Conservation (phyloP, 352 stramenopile species). For the Globisporangium ultimum region DNA sequence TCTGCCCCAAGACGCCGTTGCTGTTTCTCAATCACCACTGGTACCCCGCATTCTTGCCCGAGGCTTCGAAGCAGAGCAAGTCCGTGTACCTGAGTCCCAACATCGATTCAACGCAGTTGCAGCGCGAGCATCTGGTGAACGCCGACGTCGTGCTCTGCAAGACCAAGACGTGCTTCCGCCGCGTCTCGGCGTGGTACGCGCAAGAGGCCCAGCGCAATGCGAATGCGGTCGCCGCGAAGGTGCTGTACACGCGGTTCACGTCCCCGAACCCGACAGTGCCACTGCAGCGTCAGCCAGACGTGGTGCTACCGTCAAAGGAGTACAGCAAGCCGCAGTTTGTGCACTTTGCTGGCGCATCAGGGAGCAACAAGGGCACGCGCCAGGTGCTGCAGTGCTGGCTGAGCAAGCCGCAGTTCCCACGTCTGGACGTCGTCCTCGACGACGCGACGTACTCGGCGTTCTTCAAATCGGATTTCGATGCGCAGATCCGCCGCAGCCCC, state of each 20-base stretch:
- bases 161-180: constrained; percentile 34
- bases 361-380: constrained; percentile 38
- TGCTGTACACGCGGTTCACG: constrained; percentile 58
- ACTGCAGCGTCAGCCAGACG: constrained; percentile 14
- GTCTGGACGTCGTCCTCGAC: constrained; percentile 33
- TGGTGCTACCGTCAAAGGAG: constrained; percentile 25
- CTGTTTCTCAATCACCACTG: constrained; percentile 67
- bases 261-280: constrained; percentile 28
- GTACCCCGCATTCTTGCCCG: constrained; percentile 15
- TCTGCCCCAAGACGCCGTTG: constrained; percentile 45
- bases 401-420: constrained; percentile 32
- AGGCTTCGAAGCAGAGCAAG: constrained; percentile 30
- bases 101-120: constrained; percentile 57
- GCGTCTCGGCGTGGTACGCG: constrained; percentile 38
- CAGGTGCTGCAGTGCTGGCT: constrained; percentile 58
- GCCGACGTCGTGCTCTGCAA: constrained; percentile 63
- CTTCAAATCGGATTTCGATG: constrained; percentile 19
- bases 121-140: constrained; percentile 35
- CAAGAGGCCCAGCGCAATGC: constrained; percentile 42
- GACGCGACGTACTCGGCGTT: constrained; percentile 12
- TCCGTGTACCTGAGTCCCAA: constrained; percentile 47
- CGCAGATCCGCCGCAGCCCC: constrained; percentile 14
- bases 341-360: constrained; percentile 35
- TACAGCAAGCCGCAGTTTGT: constrained; percentile 40
- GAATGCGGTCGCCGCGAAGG: constrained; percentile 22